Percentiles rank a stretch among this genome's conserved stretches.
phyloP scores from a whole-genome alignment of 2,329 filamentous ascomycete species.

The Neospermospora avenae region DNA sequence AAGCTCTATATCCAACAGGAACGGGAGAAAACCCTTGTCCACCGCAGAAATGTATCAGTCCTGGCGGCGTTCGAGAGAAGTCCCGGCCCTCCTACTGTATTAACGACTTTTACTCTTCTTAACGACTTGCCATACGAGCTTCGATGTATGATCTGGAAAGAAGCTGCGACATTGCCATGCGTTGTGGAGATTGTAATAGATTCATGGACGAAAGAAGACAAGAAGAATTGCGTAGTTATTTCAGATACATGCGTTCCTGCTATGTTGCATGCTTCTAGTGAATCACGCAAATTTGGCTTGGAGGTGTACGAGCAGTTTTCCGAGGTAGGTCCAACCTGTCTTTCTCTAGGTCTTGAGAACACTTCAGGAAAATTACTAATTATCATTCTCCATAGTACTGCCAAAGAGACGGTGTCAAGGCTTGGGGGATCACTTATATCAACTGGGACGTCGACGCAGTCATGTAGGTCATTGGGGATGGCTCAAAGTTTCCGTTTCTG shows the following conservation, averaged over 20 bases:
- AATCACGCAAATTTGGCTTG: background rate
- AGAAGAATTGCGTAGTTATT: background rate
- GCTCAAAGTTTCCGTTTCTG: too few relatives aligned
- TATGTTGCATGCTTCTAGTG: background rate
- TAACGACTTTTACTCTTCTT: background rate
- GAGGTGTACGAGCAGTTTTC: background rate
- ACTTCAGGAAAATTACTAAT: background rate
- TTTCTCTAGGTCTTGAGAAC: background rate
- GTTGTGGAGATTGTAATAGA: background rate
- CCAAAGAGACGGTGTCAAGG: background rate
- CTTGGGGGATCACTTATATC: background rate
- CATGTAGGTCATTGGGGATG: too few relatives aligned
- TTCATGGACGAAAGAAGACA: background rate
- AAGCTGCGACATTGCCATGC: background rate
- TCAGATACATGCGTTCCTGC: background rate
- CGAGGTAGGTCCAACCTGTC: background rate
- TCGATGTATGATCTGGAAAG: background rate
- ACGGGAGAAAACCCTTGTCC: background rate
- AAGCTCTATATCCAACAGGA: background rate
- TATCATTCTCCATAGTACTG: too few relatives aligned
- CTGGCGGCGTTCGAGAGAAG: background rate
- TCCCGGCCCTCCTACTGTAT: too few relatives aligned
- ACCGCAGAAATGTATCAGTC: background rate
- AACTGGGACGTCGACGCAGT: background rate
- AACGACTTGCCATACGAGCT: background rate